phyloP scores from a whole-genome alignment of 305 asterid species.

The Solanum hybrid region DNA sequence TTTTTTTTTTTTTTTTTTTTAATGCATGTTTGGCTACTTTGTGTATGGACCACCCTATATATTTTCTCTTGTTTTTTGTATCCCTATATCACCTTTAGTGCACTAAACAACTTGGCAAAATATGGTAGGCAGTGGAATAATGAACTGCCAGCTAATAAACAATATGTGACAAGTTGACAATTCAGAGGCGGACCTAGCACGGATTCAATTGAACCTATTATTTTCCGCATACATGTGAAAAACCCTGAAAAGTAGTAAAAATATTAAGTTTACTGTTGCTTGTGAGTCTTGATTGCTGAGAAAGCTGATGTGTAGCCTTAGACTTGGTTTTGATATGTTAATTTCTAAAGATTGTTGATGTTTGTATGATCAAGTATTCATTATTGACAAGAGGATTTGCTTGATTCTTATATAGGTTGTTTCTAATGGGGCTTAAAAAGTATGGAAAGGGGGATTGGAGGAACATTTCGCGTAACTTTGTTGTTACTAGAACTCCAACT shows the following conservation, averaged over 20 bases:
- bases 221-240: not conserved
- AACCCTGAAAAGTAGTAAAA: not conserved
- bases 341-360: not conserved
- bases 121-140: not conserved
- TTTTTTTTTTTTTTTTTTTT: not conserved
- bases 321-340: not conserved
- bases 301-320: not conserved
- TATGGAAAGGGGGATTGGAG: slow-evolving; percentile 97
- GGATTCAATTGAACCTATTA: not conserved
- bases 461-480: slow-evolving; percentile 72
- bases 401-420: slow-evolving; percentile 38
- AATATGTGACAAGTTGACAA: not conserved
- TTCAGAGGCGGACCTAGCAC: not conserved
- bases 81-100: not conserved
- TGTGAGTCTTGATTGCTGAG: not conserved
- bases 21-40: slow-evolving; percentile 7
- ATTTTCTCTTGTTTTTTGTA: not conserved
- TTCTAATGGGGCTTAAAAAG: slow-evolving; percentile 80
- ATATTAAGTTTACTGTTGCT: not conserved
- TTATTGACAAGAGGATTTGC: not conserved
- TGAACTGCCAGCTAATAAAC: not conserved
- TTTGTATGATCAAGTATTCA: not conserved
- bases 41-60: slow-evolving; percentile 5
- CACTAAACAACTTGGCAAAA: slow-evolving; percentile 1
- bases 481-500: slow-evolving; percentile 76